Percentiles rank a stretch among this genome's conserved stretches.
Conservation (phyloP, 371 early-diverging fungal species). For the Circinella minor region DNA sequence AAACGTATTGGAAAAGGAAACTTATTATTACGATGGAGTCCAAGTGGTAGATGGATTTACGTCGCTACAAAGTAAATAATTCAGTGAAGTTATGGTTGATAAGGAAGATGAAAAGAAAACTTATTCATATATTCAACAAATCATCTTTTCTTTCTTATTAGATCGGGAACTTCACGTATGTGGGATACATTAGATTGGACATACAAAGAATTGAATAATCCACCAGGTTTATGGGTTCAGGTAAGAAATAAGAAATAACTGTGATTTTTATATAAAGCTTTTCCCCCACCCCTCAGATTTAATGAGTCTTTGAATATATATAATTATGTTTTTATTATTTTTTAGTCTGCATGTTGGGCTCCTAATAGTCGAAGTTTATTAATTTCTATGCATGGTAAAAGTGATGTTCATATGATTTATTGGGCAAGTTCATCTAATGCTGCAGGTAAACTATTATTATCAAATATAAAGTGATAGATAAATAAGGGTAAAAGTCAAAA, state of each 20-base stretch:
- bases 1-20: slow-evolving; percentile 45
- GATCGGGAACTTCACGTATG: slow-evolving; percentile 38
- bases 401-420: slow-evolving; percentile 34
- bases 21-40: slow-evolving; percentile 48
- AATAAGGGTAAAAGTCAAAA: neutral
- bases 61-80: slow-evolving; percentile 35
- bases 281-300: too few relatives aligned
- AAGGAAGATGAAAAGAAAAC: too few relatives aligned
- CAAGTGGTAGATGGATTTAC: slow-evolving; percentile 46
- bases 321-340: neutral
- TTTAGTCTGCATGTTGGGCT: slow-evolving; percentile 50
- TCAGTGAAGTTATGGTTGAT: too few relatives aligned
- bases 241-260: slow-evolving; percentile 12
- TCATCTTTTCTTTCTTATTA: neutral
- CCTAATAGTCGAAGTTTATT: slow-evolving; percentile 42
- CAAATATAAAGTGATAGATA: neutral
- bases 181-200: slow-evolving; percentile 52
- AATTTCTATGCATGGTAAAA: slow-evolving; percentile 44
- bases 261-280: too few relatives aligned
- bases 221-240: slow-evolving; percentile 50
- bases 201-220: slow-evolving; percentile 30
- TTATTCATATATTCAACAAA: too few relatives aligned
- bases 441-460: slow-evolving; percentile 17
- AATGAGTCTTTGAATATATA: too few relatives aligned
- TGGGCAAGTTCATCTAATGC: slow-evolving; percentile 15